Evolutionary conservation across 345 rosid genomes (phyloP), one percentile per base, ranked within the genome.

Genomic region (Rubroshorea leprosula): DNA sequence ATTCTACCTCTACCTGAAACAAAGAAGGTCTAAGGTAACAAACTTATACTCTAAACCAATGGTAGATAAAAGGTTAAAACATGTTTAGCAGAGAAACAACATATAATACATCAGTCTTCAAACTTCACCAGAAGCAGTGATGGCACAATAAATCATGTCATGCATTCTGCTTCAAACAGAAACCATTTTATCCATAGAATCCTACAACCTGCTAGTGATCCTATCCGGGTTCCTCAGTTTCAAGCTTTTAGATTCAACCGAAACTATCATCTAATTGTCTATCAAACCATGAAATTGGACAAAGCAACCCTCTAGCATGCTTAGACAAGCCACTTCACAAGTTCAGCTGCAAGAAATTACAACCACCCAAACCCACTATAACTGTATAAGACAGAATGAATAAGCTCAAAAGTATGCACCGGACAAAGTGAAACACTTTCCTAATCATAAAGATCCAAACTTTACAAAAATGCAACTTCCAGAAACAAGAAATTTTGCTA

Each of bases 1-100:
- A 92, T 64, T 86, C 98, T 69, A 89, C 71, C 70, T 84, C 90
- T 23, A 84, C 83, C 96, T 91, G 73, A 51, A 72, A 69, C 41
- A 10, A 31, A 65, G 22, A 18, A 52, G 54, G n/a, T 60, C 23
- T 58, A 21, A 44, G 51, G 29, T 57, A 3, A 29, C 15, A 51
- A 23, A 5, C 26, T 45, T 13, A 25, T 55, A 38, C 7, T n/a
- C 49, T 59, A 14, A 19, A 26, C 31, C 4, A 18, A 29, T 11
- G 11, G 13, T 11, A 38, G 9, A 57, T 12, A 44, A 54, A 27
- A n/a, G n/a, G 59, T 23, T 24, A 39, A 4, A 16, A 27, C 23
- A 67, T 41, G 24, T 21, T 18, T 27, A 16, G 56, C 10, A 0
- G 25, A 55, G 54, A n/a, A n/a, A n/a, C n/a, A n/a, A n/a, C n/a